These are phyloP conservation scores for Paratinospora sagittata DNA, from an alignment of 164 flowering plant genomes.

Conservation along the genomic window DNA sequence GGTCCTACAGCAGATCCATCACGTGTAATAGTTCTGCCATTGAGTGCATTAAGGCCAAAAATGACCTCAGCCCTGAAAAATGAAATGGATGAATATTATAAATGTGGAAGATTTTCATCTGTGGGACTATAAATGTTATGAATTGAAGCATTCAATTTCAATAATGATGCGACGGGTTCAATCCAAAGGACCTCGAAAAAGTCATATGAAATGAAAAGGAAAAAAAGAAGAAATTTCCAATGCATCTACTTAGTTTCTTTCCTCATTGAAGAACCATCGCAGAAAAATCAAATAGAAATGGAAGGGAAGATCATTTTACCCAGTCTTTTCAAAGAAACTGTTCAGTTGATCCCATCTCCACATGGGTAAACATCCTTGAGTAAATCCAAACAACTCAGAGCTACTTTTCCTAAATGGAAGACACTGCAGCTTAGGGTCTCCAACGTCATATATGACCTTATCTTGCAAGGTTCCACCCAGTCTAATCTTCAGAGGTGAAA, in stretches of 20 bases:
- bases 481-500: conserved; percentile 81
- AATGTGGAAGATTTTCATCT: background rate
- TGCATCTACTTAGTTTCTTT: background rate
- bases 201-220: background rate
- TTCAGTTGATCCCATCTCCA: conserved; percentile 84
- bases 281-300: background rate
- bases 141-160: background rate
- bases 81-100: background rate
- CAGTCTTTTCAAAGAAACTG: conserved; percentile 53
- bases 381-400: conserved; percentile 64
- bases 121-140: background rate
- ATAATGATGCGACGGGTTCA: background rate
- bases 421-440: conserved; percentile 40
- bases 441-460: conserved; percentile 54
- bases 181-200: background rate
- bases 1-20: conserved; percentile 52
- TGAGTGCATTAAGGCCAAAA: conserved; percentile 79
- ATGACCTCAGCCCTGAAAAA: conserved; percentile 57
- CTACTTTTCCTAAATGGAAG: conserved; percentile 34
- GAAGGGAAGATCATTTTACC: conserved; percentile 33
- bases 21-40: conserved; percentile 36
- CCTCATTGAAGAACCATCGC: background rate
- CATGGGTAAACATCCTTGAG: conserved; percentile 76
- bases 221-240: background rate
- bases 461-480: conserved; percentile 89